These are phyloP conservation scores for Colletotrichum liriopes DNA, from an alignment of 2,329 filamentous ascomycete species.

Conservation along the genomic window DNA sequence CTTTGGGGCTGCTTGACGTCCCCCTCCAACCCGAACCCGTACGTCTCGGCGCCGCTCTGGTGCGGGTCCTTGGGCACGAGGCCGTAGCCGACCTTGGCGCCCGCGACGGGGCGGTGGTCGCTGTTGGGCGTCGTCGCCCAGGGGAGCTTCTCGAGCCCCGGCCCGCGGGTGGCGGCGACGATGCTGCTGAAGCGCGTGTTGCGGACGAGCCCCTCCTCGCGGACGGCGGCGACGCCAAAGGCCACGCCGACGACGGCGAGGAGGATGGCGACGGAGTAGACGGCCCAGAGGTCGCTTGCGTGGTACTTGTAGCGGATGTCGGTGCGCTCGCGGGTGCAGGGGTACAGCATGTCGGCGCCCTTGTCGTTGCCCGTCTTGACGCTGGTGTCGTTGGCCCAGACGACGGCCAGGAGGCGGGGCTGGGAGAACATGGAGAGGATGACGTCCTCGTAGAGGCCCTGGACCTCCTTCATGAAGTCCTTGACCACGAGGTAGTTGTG, in stretches of 20 bases:
- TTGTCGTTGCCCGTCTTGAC: conserved; percentile 43
- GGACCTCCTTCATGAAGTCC: conserved; percentile 47
- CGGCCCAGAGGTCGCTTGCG: conserved; percentile 52
- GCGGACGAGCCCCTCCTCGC: conserved; percentile 52
- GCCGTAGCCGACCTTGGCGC: conserved; percentile 42
- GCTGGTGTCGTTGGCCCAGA: conserved; percentile 49
- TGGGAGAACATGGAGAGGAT: conserved; percentile 54
- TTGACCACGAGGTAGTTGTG: conserved; percentile 48
- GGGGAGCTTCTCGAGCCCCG: conserved; percentile 53
- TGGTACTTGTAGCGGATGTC: conserved; percentile 51
- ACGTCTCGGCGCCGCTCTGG: conserved; percentile 46
- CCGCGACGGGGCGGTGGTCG: conserved; percentile 36
- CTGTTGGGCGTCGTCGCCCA: conserved; percentile 41
- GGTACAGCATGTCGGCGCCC: conserved; percentile 47
- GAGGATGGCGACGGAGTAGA: conserved; percentile 53
- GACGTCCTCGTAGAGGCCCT: conserved; percentile 54
- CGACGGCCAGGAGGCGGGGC: conserved; percentile 52
- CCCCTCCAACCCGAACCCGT: conserved; percentile 52
- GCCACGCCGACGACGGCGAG: conserved; percentile 49
- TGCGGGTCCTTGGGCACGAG: conserved; percentile 43
- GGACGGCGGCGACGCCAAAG: conserved; percentile 51
- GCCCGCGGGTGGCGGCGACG: conserved; percentile 56
- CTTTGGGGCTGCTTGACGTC: conserved; percentile 48
- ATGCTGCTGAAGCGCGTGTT: conserved; percentile 57
- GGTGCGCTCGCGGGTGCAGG: conserved; percentile 49